These are phyloP conservation scores for Geranium brycei DNA, from an alignment of 345 rosid genomes.

Conservation along the genomic window DNA sequence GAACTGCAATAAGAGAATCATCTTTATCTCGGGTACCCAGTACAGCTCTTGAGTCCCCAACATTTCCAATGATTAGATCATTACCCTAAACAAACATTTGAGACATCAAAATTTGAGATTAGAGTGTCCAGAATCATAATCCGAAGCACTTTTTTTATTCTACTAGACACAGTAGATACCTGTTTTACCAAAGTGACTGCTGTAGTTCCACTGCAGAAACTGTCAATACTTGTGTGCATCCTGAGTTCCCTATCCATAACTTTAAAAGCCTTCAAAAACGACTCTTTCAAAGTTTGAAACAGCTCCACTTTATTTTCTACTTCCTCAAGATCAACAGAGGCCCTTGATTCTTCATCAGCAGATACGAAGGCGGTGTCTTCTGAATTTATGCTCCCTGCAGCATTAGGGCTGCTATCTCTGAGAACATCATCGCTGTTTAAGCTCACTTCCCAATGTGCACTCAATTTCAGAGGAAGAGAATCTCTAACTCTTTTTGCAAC, in stretches of 20 bases:
- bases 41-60: constrained; percentile 96
- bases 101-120: not conserved
- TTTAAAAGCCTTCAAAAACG: constrained; percentile 83
- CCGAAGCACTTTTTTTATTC: not conserved
- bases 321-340: constrained; percentile 35
- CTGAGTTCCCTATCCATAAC: constrained; percentile 90
- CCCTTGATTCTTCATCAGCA: constrained; percentile 55
- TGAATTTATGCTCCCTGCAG: constrained; percentile 36
- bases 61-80: constrained; percentile 64
- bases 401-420: constrained; percentile 35
- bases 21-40: constrained; percentile 62
- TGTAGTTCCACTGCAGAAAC: constrained; percentile 97
- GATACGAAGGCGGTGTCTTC: constrained; percentile 47
- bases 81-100: constrained; percentile 39
- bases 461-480: constrained; percentile 71
- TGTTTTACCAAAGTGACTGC: constrained; percentile 92
- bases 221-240: constrained; percentile 56
- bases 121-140: not conserved
- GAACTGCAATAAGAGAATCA: constrained; percentile 63
- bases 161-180: constrained; percentile 22
- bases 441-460: constrained; percentile 67
- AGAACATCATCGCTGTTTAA: constrained; percentile 38
- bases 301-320: constrained; percentile 39
- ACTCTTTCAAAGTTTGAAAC: constrained; percentile 55
- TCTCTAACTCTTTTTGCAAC: constrained; percentile 95